phyloP scores from a whole-genome alignment of 129 eudicot genomes.

The Sambucus nigra region DNA sequence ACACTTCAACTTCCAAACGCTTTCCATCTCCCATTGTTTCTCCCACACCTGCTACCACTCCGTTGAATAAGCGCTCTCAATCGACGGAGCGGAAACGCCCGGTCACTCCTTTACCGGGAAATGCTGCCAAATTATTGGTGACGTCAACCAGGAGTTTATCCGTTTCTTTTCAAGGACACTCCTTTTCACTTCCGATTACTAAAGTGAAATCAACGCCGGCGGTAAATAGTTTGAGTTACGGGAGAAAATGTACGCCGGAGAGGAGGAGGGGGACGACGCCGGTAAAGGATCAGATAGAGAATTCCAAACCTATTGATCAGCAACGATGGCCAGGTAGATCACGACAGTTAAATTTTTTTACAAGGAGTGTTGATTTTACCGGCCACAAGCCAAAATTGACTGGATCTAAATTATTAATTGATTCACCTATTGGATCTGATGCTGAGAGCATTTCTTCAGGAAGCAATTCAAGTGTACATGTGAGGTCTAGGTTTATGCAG shows the following conservation, averaged over 20 bases:
- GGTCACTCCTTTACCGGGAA: constrained; percentile 35
- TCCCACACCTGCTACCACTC: constrained; percentile 21
- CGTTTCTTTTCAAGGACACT: constrained; percentile 81
- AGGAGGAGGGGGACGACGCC: constrained; percentile 44
- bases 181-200: constrained; percentile 37
- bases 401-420: constrained; percentile 54
- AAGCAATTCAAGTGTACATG: constrained; percentile 26
- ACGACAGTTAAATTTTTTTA: constrained; percentile 37
- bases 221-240: constrained; percentile 9
- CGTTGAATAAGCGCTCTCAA: constrained; percentile 33
- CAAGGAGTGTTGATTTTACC: constrained; percentile 65
- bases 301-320: constrained; percentile 41
- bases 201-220: constrained; percentile 35
- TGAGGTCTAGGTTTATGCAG: constrained; percentile 69
- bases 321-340: constrained; percentile 76
- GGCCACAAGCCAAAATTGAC: constrained; percentile 35
- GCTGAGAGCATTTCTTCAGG: constrained; percentile 62
- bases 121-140: constrained; percentile 46
- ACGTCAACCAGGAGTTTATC: constrained; percentile 63
- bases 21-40: constrained; percentile 34
- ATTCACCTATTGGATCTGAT: constrained; percentile 35
- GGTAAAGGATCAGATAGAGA: constrained; percentile 29
- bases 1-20: constrained; percentile 40
- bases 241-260: constrained; percentile 54
- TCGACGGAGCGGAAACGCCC: constrained; percentile 51